These are phyloP conservation scores for Lizanozyma gosingica DNA, from an alignment of 1,139 yeast species.

Conservation along the genomic window DNA sequence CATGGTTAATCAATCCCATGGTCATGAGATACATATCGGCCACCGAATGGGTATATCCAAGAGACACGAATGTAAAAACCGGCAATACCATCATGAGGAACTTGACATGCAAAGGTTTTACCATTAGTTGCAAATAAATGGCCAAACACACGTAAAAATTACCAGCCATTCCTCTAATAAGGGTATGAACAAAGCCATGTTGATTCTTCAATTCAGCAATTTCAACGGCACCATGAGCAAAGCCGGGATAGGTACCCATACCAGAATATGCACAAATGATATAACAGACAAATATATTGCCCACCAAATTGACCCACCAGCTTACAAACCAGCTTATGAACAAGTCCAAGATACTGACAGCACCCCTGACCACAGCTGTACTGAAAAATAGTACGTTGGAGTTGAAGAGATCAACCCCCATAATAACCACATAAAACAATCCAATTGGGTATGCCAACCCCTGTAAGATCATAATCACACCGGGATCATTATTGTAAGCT, in stretches of 20 bases:
- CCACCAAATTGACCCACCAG: constrained; percentile 56
- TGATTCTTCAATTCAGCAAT: constrained; percentile 40
- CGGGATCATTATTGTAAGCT: constrained; percentile 37
- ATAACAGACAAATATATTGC: constrained; percentile 57
- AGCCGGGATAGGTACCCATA: constrained; percentile 27
- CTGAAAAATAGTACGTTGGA: constrained; percentile 63
- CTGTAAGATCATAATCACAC: constrained; percentile 42
- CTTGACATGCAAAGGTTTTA: constrained; percentile 74
- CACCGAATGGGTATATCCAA: constrained; percentile 72
- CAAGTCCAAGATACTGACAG: constrained; percentile 55
- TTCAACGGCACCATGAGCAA: constrained; percentile 37
- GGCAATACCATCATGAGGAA: constrained; percentile 57
- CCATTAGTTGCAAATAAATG: constrained; percentile 66
- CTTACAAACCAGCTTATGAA: constrained; percentile 62
- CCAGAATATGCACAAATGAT: constrained; percentile 50
- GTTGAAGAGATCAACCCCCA: constrained; percentile 69
- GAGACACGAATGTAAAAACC: constrained; percentile 59
- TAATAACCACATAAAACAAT: constrained; percentile 58
- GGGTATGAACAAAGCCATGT: constrained; percentile 46
- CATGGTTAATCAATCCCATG: constrained; percentile 59
- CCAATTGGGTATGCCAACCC: constrained; percentile 62
- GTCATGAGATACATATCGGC: constrained; percentile 70
- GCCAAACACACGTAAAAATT: constrained; percentile 71
- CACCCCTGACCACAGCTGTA: constrained; percentile 59
- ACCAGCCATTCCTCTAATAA: constrained; percentile 62